Conservation (phyloP, 768 basidiomycete species). For the Termitomyces sp. region DNA sequence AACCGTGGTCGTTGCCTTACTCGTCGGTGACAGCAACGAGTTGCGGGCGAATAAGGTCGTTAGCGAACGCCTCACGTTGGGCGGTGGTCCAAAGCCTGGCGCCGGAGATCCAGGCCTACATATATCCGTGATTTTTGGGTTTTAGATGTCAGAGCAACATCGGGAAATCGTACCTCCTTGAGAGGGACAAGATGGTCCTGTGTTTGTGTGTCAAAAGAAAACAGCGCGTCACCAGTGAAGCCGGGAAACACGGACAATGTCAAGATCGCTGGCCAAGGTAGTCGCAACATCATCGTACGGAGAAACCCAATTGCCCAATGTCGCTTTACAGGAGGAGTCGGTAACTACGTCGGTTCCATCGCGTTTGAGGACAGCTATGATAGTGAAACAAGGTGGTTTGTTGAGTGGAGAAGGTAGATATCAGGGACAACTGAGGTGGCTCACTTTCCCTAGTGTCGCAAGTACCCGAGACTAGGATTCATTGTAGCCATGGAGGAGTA, state of each 20-base stretch:
- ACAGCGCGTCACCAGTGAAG: not conserved
- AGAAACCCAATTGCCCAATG: constrained; percentile 48
- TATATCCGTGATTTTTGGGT: not conserved
- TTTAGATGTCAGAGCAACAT: not conserved
- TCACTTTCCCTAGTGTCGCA: constrained; percentile 51
- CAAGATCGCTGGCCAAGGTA: constrained; percentile 38
- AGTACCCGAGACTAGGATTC: constrained; percentile 35
- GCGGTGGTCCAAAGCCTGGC: constrained; percentile 46
- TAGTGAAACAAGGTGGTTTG: not conserved
- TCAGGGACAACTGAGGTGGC: constrained; percentile 2
- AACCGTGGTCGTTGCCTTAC: constrained; percentile 17
- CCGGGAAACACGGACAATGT: constrained; percentile 35
- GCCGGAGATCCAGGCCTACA: constrained; percentile 50
- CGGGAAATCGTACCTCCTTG: constrained; percentile 33
- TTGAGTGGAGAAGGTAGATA: not conserved
- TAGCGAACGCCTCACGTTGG: constrained; percentile 47
- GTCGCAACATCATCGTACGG: constrained; percentile 46
- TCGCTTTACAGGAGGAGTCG: constrained; percentile 31
- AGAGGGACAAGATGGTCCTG: constrained; percentile 52
- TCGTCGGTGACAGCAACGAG: constrained; percentile 43
- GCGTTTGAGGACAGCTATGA: constrained; percentile 36
- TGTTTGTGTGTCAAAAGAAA: not conserved
- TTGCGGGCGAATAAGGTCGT: constrained; percentile 51
- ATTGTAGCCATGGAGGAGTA: not conserved
- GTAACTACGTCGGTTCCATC: constrained; percentile 41